These are phyloP conservation scores for Fusarium pseudoanthophilum DNA, from an alignment of 2,329 filamentous ascomycete species.

Conservation along the genomic window DNA sequence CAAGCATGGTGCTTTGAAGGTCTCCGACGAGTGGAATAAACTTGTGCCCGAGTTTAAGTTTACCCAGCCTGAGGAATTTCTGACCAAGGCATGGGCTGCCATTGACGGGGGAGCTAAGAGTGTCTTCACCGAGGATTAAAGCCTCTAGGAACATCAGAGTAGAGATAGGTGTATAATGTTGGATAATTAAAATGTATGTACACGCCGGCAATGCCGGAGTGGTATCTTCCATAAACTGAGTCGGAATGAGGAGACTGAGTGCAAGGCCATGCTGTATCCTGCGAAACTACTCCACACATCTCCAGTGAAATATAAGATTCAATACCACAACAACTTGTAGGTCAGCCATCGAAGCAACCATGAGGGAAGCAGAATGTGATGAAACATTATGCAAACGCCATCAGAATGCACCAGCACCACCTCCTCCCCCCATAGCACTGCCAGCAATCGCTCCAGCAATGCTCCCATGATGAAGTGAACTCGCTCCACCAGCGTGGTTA, in stretches of 20 bases:
- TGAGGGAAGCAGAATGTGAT: no score
- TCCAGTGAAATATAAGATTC: background rate
- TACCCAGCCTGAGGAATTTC: slow-evolving; percentile 53
- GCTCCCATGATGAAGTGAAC: background rate
- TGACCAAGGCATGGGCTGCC: slow-evolving; percentile 46
- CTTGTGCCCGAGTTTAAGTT: slow-evolving; percentile 58
- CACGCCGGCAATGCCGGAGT: no score
- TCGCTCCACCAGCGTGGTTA: background rate
- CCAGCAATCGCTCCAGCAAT: background rate
- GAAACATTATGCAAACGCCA: no score
- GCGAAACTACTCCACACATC: background rate
- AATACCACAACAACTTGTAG: background rate
- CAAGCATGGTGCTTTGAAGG: slow-evolving; percentile 42
- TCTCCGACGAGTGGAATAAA: slow-evolving; percentile 57
- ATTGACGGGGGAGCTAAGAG: slow-evolving; percentile 23
- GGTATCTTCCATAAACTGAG: background rate
- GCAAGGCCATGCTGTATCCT: no score
- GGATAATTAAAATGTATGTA: background rate
- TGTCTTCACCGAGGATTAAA: background rate
- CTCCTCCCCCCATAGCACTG: background rate
- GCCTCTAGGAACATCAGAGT: background rate
- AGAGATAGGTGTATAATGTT: background rate
- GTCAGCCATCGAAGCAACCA: background rate
- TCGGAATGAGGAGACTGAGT: no score
- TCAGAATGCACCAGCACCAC: background rate